Base-by-base conservation (phyloP, 129 eudicot species). In the Tagetes patula region DNA sequence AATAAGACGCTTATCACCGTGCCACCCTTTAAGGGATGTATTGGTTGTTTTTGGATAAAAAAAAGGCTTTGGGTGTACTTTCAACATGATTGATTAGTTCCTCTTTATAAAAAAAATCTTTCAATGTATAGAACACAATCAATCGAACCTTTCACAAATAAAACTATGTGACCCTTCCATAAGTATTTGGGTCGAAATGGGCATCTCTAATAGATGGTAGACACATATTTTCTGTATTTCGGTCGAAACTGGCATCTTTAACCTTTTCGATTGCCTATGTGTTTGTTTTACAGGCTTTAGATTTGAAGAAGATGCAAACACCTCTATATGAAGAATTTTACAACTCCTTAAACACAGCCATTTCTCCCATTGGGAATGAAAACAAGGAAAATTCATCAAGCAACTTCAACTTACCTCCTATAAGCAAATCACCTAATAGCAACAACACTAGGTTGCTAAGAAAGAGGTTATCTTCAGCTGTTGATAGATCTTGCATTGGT, bases 271-370 rank as follows among this genome's bases (percentile, higher is more conserved):
- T 60, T 46, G 20, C 55, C 65, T 48, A 30, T 72, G 61, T 50
- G 74, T 63, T 75, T 58, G n/a, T 41, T 27, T n/a, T 81, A 67
- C 78, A 95, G 99, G 99, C 99, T 76, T 59, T 91, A 72, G 99
- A 90, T 80, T 77, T 95, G 72, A 95, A 95, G 81, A 95, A 85
- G 88, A 84, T 95, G 94, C 97, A 95, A 73, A 78, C 97, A 5
- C 97, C 97, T 70, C 88, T 92, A 52, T 91, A 86, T 56, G 94
- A 87, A 77, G 89, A 90, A 67, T 95, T 95, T 79, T 85, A 90
- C 84, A 95, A 88, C 82, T 88, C 99, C 47, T 60, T 88, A 80
- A 95, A 90, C 82, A 54, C 85, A 53, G 42, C 88, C 45, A 32
- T 76, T 74, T 63, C 87, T 53, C 79, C 86, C 2, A 69, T 75